Conservation (phyloP, 2,329 filamentous ascomycete genomes). For the Nemania abortiva region DNA sequence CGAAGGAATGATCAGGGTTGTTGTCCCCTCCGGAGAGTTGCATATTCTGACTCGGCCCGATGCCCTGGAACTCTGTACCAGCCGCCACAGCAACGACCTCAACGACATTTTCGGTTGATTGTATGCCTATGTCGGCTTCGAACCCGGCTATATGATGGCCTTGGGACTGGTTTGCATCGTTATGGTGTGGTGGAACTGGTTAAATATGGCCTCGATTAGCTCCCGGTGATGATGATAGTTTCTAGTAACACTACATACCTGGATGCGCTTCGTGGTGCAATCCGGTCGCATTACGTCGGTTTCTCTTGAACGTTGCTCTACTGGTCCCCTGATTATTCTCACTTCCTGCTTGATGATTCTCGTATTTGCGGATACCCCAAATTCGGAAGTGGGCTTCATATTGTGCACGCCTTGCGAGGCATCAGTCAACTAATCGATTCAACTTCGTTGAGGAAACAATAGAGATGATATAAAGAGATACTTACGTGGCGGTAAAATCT, state of each 20-base stretch:
- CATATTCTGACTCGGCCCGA: background rate
- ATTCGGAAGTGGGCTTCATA: background rate
- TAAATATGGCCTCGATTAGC: background rate
- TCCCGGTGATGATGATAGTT: background rate
- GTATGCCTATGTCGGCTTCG: background rate
- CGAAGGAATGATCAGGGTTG: background rate
- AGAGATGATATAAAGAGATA: background rate
- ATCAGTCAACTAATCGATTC: background rate
- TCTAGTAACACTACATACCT: background rate
- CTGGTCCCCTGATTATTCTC: background rate
- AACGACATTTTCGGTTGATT: background rate
- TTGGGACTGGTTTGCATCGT: background rate
- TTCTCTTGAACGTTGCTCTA: background rate
- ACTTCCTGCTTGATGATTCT: background rate
- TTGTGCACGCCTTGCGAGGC: background rate
- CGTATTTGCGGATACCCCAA: conserved; percentile 12
- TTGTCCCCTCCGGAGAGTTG: background rate
- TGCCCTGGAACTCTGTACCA: background rate
- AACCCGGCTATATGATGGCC: background rate
- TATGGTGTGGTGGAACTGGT: background rate
- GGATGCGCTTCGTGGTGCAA: background rate
- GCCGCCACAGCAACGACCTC: background rate
- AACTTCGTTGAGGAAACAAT: background rate
- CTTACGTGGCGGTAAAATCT: conserved; percentile 3
- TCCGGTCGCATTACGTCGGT: background rate